Conservation (phyloP, 2,329 filamentous ascomycete genomes). For the Phyllosticta citriasiana region DNA sequence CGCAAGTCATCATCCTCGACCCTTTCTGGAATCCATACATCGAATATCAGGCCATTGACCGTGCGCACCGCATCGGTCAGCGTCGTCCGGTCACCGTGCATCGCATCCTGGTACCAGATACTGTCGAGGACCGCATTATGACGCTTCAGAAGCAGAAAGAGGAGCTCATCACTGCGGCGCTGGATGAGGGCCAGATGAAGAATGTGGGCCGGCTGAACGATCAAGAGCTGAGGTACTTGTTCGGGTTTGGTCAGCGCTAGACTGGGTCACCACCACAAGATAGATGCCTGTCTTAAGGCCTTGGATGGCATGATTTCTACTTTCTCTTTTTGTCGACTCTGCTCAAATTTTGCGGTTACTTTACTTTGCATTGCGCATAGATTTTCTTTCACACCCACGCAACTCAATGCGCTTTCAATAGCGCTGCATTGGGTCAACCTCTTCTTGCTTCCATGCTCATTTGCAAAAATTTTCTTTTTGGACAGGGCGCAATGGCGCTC, state of each 20-base stretch:
- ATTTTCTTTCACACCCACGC: not conserved
- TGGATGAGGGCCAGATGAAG: constrained; percentile 64
- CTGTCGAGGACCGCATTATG: constrained; percentile 81
- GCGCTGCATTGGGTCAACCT: not conserved
- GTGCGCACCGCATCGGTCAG: constrained; percentile 82
- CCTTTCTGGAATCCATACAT: constrained; percentile 94
- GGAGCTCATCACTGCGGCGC: constrained; percentile 62
- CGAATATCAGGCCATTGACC: constrained; percentile 85
- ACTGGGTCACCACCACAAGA: not conserved
- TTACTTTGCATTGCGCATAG: not conserved
- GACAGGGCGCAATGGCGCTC: not conserved
- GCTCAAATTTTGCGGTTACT: not conserved
- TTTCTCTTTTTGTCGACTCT: not conserved
- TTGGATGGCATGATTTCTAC: not conserved
- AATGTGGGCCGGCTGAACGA: constrained; percentile 56
- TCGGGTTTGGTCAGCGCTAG: constrained; percentile 29
- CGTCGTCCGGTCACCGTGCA: constrained; percentile 64
- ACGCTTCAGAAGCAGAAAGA: constrained; percentile 70
- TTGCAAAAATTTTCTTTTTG: not conserved
- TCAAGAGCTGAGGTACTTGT: constrained; percentile 61
- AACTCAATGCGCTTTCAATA: not conserved
- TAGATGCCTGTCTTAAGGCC: not conserved
- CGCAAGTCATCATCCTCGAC: constrained; percentile 80
- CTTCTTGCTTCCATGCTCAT: not conserved
- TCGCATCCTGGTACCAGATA: constrained; percentile 63